Percentiles rank a stretch among this genome's conserved stretches.
Evolutionary conservation across 345 rosid genomes (phyloP).

Genomic region (Linum trigynum): DNA sequence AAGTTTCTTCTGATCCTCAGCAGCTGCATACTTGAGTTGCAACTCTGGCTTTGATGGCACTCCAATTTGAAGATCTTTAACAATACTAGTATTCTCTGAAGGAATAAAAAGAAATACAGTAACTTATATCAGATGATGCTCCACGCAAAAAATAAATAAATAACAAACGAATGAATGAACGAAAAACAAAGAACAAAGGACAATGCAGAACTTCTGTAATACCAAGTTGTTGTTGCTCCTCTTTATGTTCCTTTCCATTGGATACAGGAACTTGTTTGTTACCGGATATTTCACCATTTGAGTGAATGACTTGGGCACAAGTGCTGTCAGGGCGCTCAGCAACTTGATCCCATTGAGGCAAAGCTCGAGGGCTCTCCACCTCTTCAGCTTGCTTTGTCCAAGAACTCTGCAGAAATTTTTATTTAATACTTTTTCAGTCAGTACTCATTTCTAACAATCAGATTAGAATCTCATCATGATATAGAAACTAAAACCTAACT

Average conservation of each 20-base stretch:
- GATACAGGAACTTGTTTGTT: slow-evolving; percentile 23
- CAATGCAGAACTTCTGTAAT: slow-evolving; percentile 10
- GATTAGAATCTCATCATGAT: neutral
- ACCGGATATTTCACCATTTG: slow-evolving; percentile 31
- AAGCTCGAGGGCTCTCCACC: slow-evolving; percentile 30
- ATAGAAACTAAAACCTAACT: neutral
- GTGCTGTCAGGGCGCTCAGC: slow-evolving; percentile 47
- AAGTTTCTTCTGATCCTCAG: slow-evolving; percentile 24
- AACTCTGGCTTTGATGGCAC: slow-evolving; percentile 29
- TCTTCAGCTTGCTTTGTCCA: slow-evolving; percentile 46
- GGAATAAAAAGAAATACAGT: neutral
- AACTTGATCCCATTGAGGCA: slow-evolving; percentile 25
- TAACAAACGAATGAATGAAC: neutral
- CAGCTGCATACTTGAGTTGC: slow-evolving; percentile 23
- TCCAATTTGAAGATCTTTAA: slow-evolving; percentile 32
- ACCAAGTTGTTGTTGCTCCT: slow-evolving; percentile 28
- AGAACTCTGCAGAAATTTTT: slow-evolving; percentile 34
- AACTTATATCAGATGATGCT: neutral
- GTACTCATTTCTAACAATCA: neutral
- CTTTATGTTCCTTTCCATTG: slow-evolving; percentile 15
- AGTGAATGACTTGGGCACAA: slow-evolving; percentile 46
- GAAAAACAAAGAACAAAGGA: neutral
- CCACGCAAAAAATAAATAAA: neutral
- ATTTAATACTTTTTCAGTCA: neutral
- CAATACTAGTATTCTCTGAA: slow-evolving; percentile 35